Conservation (phyloP, 208 protist genomes). For the Porcisia hertigi region DNA sequence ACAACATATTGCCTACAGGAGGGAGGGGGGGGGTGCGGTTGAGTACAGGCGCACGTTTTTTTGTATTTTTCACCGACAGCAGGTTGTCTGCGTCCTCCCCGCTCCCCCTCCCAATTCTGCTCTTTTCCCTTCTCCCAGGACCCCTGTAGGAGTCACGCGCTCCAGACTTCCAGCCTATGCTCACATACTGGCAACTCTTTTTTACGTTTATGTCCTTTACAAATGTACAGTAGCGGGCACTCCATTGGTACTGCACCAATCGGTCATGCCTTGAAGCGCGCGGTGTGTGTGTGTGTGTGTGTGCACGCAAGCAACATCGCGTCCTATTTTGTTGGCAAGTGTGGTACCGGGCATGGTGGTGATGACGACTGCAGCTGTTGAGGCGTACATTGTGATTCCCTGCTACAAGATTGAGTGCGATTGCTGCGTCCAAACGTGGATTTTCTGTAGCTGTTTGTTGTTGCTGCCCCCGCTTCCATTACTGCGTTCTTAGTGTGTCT, state of each 20-base stretch:
- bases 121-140: neutral
- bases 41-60: neutral
- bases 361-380: neutral
- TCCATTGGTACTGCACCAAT: neutral
- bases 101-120: neutral
- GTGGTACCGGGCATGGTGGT: neutral
- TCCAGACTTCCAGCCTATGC: neutral
- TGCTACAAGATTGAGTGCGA: neutral
- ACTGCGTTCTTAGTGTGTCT: too few relatives aligned
- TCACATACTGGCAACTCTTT: neutral
- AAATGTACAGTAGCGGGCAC: neutral
- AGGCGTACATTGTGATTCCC: neutral
- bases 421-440: neutral
- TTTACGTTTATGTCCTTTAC: neutral
- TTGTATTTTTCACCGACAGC: too few relatives aligned
- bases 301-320: too few relatives aligned
- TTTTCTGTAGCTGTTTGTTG: neutral
- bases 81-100: too few relatives aligned
- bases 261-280: too few relatives aligned
- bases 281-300: neutral
- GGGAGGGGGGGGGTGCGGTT: too few relatives aligned
- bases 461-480: neutral
- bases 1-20: neutral
- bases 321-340: neutral
- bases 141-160: neutral